Evolutionary conservation across 148 eudicot species (phyloP), one percentile per base, ranked within the genome.

Genomic region (Polygonum aviculare): DNA sequence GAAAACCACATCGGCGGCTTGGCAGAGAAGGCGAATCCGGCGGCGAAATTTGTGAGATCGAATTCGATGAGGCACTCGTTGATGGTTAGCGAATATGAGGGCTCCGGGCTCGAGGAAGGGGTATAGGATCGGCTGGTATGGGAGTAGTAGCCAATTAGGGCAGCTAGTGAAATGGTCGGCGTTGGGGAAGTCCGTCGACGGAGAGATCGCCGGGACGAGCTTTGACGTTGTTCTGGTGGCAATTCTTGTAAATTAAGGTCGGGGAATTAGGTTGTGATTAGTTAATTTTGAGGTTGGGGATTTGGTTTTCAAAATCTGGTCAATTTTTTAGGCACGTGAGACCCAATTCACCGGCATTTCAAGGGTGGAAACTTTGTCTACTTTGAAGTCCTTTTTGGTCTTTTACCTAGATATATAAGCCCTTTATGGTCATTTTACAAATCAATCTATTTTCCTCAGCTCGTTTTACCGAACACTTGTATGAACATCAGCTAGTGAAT

Each of bases 1-100:
- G 2, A 11, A 49, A 16, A 16, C 19, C 26, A 11, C 2, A 26
- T 26, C 49, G 74, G 16, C 12, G 74, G 12, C 18, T 12, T 40
- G 74, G 47, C 48, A 50, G 50, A 15, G 54, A 19, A 44, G 50
- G 9, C 26, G 22, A 65, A 65, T 65, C n/a, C 12, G 51, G 47
- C 50, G 18, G 31, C 60, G 26, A 54, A 19, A n/a, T 54, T 54
- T 54, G 60, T 54, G 9, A n/a, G 60, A 54, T 72, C 75, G 8
- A 72, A 72, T 48, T 72, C 75, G 75, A 72, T 55, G 1, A 55
- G 75, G 15, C 75, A 72, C 55, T 48, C 60, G 0, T 54, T 54
- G 22, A 54, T 19, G n/a, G 10, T 54, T 50, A 36, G 76, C 6
- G 76, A 74, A 12, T 41, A 62, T 52, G 8, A 10, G 21, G n/a